Evolutionary conservation across 192 early-diverging fungal species (phyloP), one percentile per base, ranked within the genome.

Genomic region (Coemansia sp.): DNA sequence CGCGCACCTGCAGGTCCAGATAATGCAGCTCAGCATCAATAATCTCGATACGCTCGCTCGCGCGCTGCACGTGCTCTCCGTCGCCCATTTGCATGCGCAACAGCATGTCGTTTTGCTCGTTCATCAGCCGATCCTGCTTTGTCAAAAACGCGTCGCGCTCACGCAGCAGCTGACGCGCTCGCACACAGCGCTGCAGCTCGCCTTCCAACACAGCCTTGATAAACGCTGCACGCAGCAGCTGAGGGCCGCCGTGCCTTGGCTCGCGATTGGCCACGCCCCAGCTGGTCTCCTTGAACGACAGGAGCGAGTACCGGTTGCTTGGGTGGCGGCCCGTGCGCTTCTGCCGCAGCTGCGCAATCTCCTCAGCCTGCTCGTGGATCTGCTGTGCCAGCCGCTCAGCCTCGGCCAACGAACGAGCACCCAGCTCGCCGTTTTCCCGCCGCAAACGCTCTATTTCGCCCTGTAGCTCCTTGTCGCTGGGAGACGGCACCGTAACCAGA

Each of bases 21-120:
- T 73, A 75, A 18, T 68, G 45, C 19, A 82, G 73, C 60, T 82
- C 79, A 10, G 79, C 79, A 16, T 82, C 79, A 43, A 76, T 75
- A 19, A 82, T 72, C 43, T 72, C 73, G 23, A 82, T 73, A 5
- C 51, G 51, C 51, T 53, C 51, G 20, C 51, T 53, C 4, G 51
- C 51, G 24, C 51, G 20, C 20, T 53, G 51, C 51, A 22, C 24
- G 9, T 70, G 70, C 48, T 75, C 74, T 7, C 62, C 19, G 7
- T 71, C 68, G 23, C 53, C 23, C 10, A 64, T 57, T 29, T 79
- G 77, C 45, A 70, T 68, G 27, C 59, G 52, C 38, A 73, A 45
- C 24, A 82, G 39, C 43, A 70, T 48, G 37, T 75, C 70, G 48
- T 67, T 73, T n/a, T 73, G 73, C 70, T 82, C 66, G 57, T 71